Percentiles rank a stretch among this genome's conserved stretches.
phyloP scores from a whole-genome alignment of 495 filamentous ascomycete species.

The Poronia punctata region DNA sequence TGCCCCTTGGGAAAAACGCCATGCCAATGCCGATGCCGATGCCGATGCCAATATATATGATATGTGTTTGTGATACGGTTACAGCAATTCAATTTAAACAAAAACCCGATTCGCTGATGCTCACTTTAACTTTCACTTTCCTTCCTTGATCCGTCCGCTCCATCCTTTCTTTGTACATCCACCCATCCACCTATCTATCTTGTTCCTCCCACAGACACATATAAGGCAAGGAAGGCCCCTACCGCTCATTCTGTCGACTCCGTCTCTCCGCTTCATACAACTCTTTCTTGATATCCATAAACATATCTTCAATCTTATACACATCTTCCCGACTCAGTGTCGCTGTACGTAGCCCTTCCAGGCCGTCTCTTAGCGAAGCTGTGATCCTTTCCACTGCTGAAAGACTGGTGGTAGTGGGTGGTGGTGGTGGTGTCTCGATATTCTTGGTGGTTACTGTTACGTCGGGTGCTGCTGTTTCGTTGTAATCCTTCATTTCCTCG shows the following conservation, averaged over 20 bases:
- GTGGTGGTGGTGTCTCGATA: not conserved
- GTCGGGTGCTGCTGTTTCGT: constrained; percentile 1
- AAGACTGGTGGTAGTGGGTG: constrained; percentile 4
- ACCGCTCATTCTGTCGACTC: too few relatives aligned
- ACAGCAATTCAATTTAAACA: too few relatives aligned
- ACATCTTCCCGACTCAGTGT: constrained; percentile 45
- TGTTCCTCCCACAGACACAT: too few relatives aligned
- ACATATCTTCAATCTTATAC: constrained; percentile 56
- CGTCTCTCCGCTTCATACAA: constrained; percentile 55
- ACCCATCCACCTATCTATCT: too few relatives aligned
- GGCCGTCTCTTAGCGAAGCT: constrained; percentile 39
- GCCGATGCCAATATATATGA: too few relatives aligned
- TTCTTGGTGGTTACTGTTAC: not conserved
- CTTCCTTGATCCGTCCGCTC: too few relatives aligned
- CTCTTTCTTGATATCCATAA: constrained; percentile 60
- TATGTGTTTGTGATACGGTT: too few relatives aligned
- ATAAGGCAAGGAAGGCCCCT: too few relatives aligned
- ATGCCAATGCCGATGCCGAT: constrained; percentile 9
- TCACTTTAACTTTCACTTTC: too few relatives aligned
- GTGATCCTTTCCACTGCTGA: constrained; percentile 35
- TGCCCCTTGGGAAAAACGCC: constrained; percentile 8
- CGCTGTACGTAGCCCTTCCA: constrained; percentile 45
- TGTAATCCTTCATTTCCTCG: constrained; percentile 6
- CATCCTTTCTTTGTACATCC: too few relatives aligned
- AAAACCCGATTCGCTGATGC: too few relatives aligned